Conservation (phyloP, 2,329 filamentous ascomycete species). For the Pseudogymnoascus sp. region DNA sequence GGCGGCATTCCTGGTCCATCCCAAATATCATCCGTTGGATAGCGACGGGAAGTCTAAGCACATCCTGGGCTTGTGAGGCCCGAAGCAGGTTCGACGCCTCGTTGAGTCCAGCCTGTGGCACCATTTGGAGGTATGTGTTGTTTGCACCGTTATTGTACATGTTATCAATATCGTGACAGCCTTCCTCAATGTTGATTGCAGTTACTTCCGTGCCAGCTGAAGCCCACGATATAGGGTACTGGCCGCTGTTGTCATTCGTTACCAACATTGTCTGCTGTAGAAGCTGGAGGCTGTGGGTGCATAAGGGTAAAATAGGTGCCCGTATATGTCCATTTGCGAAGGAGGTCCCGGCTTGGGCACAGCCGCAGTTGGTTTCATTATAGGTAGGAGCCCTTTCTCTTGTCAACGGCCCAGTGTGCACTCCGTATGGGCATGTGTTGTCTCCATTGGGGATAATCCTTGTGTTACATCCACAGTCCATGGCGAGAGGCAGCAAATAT, state of each 20-base stretch:
- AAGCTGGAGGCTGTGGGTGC: background rate
- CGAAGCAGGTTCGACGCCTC: background rate
- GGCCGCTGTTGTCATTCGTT: background rate
- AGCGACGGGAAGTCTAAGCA: background rate
- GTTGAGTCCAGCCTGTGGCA: conserved; percentile 1
- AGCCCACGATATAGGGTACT: background rate
- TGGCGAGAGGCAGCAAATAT: background rate
- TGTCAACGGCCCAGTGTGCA: background rate
- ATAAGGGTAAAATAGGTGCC: background rate
- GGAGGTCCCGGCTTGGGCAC: background rate
- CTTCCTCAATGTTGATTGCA: background rate
- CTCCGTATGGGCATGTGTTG: conserved; percentile 1
- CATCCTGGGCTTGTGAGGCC: conserved; percentile 2
- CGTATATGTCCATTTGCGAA: background rate
- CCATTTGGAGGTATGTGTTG: background rate
- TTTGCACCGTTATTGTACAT: background rate
- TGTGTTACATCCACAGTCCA: background rate
- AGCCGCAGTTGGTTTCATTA: background rate
- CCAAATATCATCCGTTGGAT: conserved; percentile 3
- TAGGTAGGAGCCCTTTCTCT: background rate
- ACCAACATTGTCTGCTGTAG: background rate
- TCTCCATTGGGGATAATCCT: background rate
- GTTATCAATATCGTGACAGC: background rate
- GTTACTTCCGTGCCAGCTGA: background rate
- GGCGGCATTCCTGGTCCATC: background rate